Evolutionary conservation across 257 asterid species (phyloP).

Genomic region (Euphrasia confusa): DNA sequence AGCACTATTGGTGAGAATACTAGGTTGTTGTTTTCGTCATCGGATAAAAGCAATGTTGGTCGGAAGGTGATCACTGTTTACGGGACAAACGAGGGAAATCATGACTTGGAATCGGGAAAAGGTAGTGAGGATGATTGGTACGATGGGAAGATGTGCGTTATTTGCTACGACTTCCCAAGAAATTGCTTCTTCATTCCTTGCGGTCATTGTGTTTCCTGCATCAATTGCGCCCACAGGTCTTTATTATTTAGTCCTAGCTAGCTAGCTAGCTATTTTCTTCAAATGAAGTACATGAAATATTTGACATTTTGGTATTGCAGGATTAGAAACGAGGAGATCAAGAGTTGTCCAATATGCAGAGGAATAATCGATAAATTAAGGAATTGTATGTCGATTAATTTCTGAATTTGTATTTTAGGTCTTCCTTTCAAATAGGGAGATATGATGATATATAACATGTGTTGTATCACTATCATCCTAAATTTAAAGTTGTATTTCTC

Average conservation of each 20-base stretch:
- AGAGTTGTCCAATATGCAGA: constrained; percentile 12
- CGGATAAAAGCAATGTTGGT: constrained; percentile 9
- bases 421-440: too few species aligned
- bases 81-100: constrained; percentile 37
- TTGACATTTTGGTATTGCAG: not conserved
- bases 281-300: not conserved
- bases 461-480: too few species aligned
- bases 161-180: constrained; percentile 53
- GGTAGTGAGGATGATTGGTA: constrained; percentile 38
- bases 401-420: too few species aligned
- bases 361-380: constrained; percentile 1
- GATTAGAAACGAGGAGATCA: not conserved
- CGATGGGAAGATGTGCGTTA: constrained; percentile 62
- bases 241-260: too few species aligned
- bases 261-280: not conserved
- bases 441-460: too few species aligned
- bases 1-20: constrained; percentile 26
- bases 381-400: not conserved
- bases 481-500: too few species aligned
- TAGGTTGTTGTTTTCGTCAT: constrained; percentile 27
- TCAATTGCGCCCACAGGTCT: constrained; percentile 56
- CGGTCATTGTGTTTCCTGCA: constrained; percentile 62
- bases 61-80: constrained; percentile 24
- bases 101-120: constrained; percentile 32
- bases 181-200: constrained; percentile 70